Evolutionary conservation across 306 rosid species (phyloP), one percentile per base, ranked within the genome.

Genomic region (Dalbergia oliveri): DNA sequence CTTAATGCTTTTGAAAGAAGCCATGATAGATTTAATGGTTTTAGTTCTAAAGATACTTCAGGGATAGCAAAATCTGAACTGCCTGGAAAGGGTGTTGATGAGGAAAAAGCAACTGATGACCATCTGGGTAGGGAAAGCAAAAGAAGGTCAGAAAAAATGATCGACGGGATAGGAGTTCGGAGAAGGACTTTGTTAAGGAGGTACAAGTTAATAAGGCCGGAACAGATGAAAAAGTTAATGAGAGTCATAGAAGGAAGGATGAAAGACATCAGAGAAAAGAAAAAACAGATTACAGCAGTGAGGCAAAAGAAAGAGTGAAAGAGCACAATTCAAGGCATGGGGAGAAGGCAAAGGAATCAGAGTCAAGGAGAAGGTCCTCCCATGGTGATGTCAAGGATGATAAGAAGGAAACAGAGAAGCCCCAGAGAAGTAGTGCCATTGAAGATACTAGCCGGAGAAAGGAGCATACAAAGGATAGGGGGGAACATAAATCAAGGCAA

Each of bases 331-430:
- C 49, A 3, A 86, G 88, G 85, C 81, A 78, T 11, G 82, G 86
- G 34, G 93, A 87, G 64, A 92, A 86, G 84, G 83, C 72, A 66
- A 89, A 86, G 84, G 97, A 90, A 57, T 84, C 94, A 44, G 93
- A 89, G 73, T 85, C 89, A 53, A 93, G 93, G 87, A 91, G 81
- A 86, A 90, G 88, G 82, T 88, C 90, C 58, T 88, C 87, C 15
- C 88, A 61, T 83, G 31, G 31, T 26, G 93, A 91, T 77, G 88
- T 60, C 75, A 88, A 81, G 88, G 95, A 85, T 66, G 95, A 87
- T 45, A 84, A 77, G 78, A 95, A 85, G 85, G 97, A 85, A 87
- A 72, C 86, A 60, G 96, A 90, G 35, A 87, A 89, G 72, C 57
- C 50, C 66, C 88, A 59, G 47, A 86, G 94, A 73, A 81, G 86